Percentiles rank a stretch among this genome's conserved stretches.
These are phyloP conservation scores for Comarum palustre DNA, from an alignment of 306 rosid species.

Conservation along the genomic window DNA sequence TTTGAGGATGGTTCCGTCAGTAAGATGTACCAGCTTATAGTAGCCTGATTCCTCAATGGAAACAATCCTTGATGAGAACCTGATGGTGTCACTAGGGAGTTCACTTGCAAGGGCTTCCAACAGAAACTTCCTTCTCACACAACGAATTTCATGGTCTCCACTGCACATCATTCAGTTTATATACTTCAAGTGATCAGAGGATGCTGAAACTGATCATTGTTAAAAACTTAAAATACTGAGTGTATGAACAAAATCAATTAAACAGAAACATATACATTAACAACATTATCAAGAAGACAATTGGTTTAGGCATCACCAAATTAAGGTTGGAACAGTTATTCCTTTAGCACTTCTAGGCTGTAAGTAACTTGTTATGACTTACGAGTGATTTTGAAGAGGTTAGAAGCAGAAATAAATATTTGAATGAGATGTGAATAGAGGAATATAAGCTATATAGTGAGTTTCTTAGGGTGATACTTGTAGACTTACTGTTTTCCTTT, in stretches of 20 bases:
- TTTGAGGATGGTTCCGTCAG: constrained; percentile 55
- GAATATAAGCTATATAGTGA: neutral
- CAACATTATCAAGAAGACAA: neutral
- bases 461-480: neutral
- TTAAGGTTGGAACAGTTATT: neutral
- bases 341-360: too few species aligned
- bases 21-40: constrained; percentile 59
- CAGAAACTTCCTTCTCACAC: constrained; percentile 48
- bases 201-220: neutral
- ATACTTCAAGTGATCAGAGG: neutral
- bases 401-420: neutral
- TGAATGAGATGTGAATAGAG: neutral
- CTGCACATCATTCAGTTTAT: constrained; percentile 7
- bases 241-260: neutral
- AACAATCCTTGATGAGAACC: constrained; percentile 66
- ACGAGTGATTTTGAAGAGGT: neutral
- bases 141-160: constrained; percentile 43
- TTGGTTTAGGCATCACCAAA: neutral
- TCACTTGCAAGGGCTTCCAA: constrained; percentile 60
- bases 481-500: constrained; percentile 47
- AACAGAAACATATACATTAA: neutral
- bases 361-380: neutral
- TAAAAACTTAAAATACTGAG: neutral
- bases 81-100: constrained; percentile 62
- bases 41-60: constrained; percentile 57